These are phyloP conservation scores for Hyaloscypha bicolor DNA, from an alignment of 495 filamentous ascomycete species.

Conservation along the genomic window DNA sequence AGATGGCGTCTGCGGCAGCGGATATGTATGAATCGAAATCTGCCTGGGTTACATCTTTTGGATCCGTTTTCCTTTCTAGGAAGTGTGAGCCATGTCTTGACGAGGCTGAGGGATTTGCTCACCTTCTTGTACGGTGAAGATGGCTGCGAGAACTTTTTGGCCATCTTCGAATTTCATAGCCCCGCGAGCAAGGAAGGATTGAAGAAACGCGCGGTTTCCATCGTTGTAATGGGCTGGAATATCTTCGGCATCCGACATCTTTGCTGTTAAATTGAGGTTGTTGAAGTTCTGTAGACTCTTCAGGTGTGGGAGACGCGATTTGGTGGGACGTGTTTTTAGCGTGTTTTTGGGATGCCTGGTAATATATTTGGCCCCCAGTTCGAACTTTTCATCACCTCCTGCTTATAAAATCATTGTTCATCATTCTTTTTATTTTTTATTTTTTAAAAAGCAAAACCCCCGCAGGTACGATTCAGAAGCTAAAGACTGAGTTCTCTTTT, in stretches of 20 bases:
- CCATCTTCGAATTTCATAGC: conserved; percentile 75
- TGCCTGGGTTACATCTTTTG: conserved; percentile 64
- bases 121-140: conserved; percentile 59
- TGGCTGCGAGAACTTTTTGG: conserved; percentile 72
- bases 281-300: background rate
- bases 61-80: conserved; percentile 22
- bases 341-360: background rate
- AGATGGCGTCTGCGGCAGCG: conserved; percentile 69
- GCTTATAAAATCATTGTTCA: too few species aligned
- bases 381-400: background rate
- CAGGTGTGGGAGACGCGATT: conserved; percentile 25
- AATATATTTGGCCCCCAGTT: background rate
- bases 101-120: background rate
- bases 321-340: conserved; percentile 21
- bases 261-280: background rate
- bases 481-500: too few species aligned
- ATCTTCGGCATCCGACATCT: conserved; percentile 14
- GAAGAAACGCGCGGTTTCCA: conserved; percentile 87
- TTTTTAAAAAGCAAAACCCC: too few species aligned
- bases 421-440: too few species aligned
- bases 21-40: conserved; percentile 70
- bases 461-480: too few species aligned
- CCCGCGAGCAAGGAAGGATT: conserved; percentile 81
- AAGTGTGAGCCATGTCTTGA: conserved; percentile 7
- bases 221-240: conserved; percentile 42